Percentiles rank a stretch among this genome's conserved stretches.
phyloP scores from a whole-genome alignment of 441 rosid genomes.

The Flueggea neowawraea region DNA sequence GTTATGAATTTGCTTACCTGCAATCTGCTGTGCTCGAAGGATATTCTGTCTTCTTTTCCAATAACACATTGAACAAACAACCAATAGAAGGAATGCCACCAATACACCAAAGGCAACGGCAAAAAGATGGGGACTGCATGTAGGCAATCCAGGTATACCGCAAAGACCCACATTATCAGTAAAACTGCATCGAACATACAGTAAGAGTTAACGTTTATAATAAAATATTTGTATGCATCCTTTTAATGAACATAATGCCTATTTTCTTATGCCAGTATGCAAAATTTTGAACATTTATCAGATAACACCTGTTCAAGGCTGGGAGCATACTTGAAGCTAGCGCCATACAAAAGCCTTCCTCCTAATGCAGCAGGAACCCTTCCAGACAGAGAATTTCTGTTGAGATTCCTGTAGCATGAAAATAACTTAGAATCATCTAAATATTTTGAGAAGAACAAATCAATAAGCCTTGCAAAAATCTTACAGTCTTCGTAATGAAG shows the following conservation, averaged over 20 bases:
- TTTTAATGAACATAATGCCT: too few relatives aligned
- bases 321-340: conserved; percentile 85
- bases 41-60: conserved; percentile 93
- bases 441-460: neutral
- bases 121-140: conserved; percentile 79
- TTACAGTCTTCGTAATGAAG: conserved; percentile 74
- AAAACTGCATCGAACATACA: conserved; percentile 49
- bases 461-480: conserved; percentile 20
- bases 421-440: conserved; percentile 8
- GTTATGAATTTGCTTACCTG: conserved; percentile 43
- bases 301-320: too few relatives aligned
- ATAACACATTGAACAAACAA: conserved; percentile 63
- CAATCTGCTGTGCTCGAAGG: conserved; percentile 74
- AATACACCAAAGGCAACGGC: conserved; percentile 65
- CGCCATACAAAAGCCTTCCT: conserved; percentile 90
- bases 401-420: conserved; percentile 67
- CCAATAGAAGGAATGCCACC: conserved; percentile 48
- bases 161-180: conserved; percentile 95
- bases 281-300: too few relatives aligned
- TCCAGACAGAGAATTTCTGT: conserved; percentile 88
- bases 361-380: conserved; percentile 90
- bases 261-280: too few relatives aligned
- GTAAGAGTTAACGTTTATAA: conserved; percentile 8
- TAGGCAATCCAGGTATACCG: conserved; percentile 89
- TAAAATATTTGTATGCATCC: too few relatives aligned